Evolutionary conservation across 106 monocot species (phyloP), one percentile per base, ranked within the genome.

Genomic region (Acanthochlamys bracteata): DNA sequence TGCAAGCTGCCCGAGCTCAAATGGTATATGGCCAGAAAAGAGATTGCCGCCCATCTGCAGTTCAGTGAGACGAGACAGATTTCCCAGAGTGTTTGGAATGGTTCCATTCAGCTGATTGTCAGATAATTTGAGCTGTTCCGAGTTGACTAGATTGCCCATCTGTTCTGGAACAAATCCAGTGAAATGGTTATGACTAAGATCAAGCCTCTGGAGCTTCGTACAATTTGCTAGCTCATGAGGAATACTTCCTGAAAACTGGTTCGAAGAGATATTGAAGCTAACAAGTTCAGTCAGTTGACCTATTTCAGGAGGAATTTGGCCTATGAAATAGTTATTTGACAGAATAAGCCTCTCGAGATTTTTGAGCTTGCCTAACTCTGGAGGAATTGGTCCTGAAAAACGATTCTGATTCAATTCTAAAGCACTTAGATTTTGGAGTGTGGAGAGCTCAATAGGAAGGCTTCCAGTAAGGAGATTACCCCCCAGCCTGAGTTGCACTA

Each of bases 181-280:
- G 59, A 92, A 84, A 6, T 33, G 67, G 40, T 92, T 92, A 42
- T 76, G 73, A 51, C 86, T 87, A 20, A 92, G 74, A 61, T 92
- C 84, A 66, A 92, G 92, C 64, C 83, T 74, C 58, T 86, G 90
- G 21, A 90, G 86, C 78, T 86, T 86, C 3, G 60, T 80, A 53
- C 90, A 90, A 10, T 73, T 67, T 0, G 73, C 73, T 42, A 91
- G 42, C 63, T 78, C 75, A 41, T 19, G 66, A 53, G 86, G 90
- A 24, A 91, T 69, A 15, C 73, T 46, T 26, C 83, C 90, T 2
- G 73, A 80, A 58, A 91, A 68, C 61, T 64, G 75, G 61, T 91
- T 91, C 0, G 76, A 83, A 2, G 90, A 86, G 21, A 91, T 58
- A 55, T 86, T 91, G 68, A 91, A 83, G 76, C 42, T 76, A 4